phyloP scores from a whole-genome alignment of 2,329 filamentous ascomycete genomes.

The Lecanoromycetidae sp. region DNA sequence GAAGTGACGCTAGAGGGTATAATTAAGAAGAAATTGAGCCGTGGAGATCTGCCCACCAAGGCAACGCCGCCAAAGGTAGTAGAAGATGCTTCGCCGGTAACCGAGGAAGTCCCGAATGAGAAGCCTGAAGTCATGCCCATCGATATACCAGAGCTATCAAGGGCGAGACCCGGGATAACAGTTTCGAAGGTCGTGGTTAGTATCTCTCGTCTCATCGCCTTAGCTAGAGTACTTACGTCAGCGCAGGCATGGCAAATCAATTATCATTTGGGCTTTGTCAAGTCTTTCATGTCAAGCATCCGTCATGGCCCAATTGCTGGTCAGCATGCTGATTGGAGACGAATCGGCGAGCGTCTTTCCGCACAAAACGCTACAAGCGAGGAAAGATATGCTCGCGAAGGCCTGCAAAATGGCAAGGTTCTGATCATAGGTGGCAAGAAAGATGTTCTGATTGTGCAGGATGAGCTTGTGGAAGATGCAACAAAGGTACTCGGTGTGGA shows the following conservation, averaged over 20 bases:
- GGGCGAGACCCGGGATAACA: background rate
- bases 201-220: background rate
- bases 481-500: slow-evolving; percentile 51
- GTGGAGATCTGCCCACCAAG: background rate
- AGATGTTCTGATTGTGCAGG: slow-evolving; percentile 55
- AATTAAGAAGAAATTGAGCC: slow-evolving; percentile 37
- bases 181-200: background rate
- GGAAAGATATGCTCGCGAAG: slow-evolving; percentile 23
- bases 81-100: background rate
- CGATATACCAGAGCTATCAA: background rate
- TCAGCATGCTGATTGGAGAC: slow-evolving; percentile 50
- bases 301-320: slow-evolving; percentile 57
- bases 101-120: background rate
- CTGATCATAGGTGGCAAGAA: slow-evolving; percentile 53
- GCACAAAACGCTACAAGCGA: slow-evolving; percentile 27
- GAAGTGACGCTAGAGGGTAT: slow-evolving; percentile 42
- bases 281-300: slow-evolving; percentile 59
- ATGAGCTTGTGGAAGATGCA: slow-evolving; percentile 53
- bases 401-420: slow-evolving; percentile 38
- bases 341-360: slow-evolving; percentile 41
- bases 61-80: background rate
- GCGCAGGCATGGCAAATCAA: slow-evolving; percentile 51
- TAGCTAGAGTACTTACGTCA: background rate
- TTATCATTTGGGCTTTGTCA: slow-evolving; percentile 54
- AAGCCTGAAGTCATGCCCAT: background rate